These are phyloP conservation scores for Verbena officinalis DNA, from an alignment of 257 asterid species.

Conservation along the genomic window DNA sequence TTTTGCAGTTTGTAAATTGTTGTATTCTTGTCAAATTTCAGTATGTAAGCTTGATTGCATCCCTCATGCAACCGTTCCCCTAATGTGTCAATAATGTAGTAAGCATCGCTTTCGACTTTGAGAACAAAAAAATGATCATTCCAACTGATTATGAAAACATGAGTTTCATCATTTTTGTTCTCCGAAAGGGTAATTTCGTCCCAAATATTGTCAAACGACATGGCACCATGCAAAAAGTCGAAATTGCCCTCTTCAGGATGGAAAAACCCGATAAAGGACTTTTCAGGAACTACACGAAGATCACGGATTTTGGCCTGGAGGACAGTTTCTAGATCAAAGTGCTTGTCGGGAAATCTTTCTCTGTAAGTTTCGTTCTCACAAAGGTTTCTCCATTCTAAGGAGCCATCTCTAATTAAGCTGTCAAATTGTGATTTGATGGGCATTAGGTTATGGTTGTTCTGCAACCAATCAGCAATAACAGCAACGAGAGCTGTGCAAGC, in stretches of 20 bases:
- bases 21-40: slow-evolving; percentile 71
- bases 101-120: slow-evolving; percentile 75
- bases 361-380: slow-evolving; percentile 66
- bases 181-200: slow-evolving; percentile 66
- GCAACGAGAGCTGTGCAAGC: slow-evolving; percentile 98
- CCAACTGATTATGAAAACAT: slow-evolving; percentile 89
- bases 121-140: slow-evolving; percentile 93
- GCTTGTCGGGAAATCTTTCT: slow-evolving; percentile 84
- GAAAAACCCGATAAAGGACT: slow-evolving; percentile 89
- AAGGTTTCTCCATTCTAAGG: slow-evolving; percentile 92
- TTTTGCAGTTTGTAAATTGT: slow-evolving; percentile 53
- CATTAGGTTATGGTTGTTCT: slow-evolving; percentile 63
- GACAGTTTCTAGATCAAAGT: slow-evolving; percentile 92
- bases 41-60: slow-evolving; percentile 85
- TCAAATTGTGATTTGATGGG: slow-evolving; percentile 93
- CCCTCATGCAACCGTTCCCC: slow-evolving; percentile 96
- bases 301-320: slow-evolving; percentile 72
- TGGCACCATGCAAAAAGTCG: slow-evolving; percentile 86
- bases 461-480: slow-evolving; percentile 93
- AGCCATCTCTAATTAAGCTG: slow-evolving; percentile 82
- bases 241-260: slow-evolving; percentile 79
- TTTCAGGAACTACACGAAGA: slow-evolving; percentile 63
- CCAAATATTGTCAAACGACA: slow-evolving; percentile 95
- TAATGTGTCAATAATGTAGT: slow-evolving; percentile 83
- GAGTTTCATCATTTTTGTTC: slow-evolving; percentile 41